Evolutionary conservation across 1,284 basidiomycete species (phyloP).

Genomic region (Ustilago tritici): DNA sequence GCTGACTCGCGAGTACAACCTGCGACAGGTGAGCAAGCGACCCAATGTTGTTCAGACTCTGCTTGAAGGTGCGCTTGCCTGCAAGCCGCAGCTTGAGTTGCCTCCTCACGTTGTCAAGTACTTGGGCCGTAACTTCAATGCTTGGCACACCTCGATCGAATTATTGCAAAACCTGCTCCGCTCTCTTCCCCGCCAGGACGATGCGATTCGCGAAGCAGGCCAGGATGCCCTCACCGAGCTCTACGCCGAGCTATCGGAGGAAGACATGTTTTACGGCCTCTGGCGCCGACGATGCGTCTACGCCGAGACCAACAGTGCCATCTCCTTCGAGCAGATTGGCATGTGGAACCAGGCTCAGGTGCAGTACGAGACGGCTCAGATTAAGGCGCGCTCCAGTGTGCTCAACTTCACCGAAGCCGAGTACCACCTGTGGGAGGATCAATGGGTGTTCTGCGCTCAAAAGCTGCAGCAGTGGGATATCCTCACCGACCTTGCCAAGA

Average conservation of each 20-base stretch:
- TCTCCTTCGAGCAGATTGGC: constrained; percentile 96
- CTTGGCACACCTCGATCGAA: constrained; percentile 92
- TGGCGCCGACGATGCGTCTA: constrained; percentile 91
- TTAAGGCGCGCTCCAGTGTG: constrained; percentile 82
- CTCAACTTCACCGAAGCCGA: constrained; percentile 95
- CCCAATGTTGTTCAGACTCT: constrained; percentile 96
- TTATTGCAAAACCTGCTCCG: constrained; percentile 83
- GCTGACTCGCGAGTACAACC: constrained; percentile 92
- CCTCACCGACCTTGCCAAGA: constrained; percentile 80
- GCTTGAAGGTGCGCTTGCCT: constrained; percentile 84
- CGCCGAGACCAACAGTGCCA: constrained; percentile 88
- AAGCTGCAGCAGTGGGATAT: constrained; percentile 98
- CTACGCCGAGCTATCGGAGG: constrained; percentile 94
- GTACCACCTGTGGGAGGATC: constrained; percentile 98
- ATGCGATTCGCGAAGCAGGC: constrained; percentile 82
- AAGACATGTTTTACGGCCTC: constrained; percentile 96
- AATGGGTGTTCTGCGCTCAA: constrained; percentile 95
- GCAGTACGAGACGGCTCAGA: constrained; percentile 91
- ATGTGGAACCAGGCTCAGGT: constrained; percentile 94
- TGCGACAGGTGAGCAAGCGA: constrained; percentile 87
- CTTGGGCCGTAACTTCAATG: constrained; percentile 93
- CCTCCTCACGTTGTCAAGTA: constrained; percentile 97
- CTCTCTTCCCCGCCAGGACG: constrained; percentile 77
- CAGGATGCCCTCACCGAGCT: constrained; percentile 93
- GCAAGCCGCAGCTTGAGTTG: constrained; percentile 85